Evolutionary conservation across 148 eudicot species (phyloP), one percentile per base, ranked within the genome.

Genomic region (Polygonum aviculare): DNA sequence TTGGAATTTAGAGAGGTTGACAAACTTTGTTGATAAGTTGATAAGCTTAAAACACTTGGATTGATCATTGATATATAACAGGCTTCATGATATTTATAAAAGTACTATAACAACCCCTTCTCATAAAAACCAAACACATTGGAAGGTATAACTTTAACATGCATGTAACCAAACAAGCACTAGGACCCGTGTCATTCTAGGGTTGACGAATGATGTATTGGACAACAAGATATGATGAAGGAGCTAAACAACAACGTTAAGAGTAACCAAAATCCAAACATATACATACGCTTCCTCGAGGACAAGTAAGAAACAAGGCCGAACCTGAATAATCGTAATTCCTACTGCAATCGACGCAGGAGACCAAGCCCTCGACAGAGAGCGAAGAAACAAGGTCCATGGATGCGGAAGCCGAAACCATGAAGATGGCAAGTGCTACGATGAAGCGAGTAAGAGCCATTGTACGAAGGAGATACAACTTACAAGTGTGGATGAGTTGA

Each of bases 321-420:
- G 36, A 72, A 72, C 74, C 74, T 14, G 91, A 81, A 67, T 86
- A 84, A 76, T 84, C 88, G 38, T 72, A 63, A 55, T 31, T 21
- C 51, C 22, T 16, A 21, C 59, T 40, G 63, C 91, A 88, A 85
- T 88, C 91, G 3, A 84, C 81, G 80, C 91, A 88, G 48, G 77
- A 26, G 14, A 88, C 80, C 2, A 81, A 83, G 72, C 89, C 89
- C 79, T 83, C 83, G 51, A 84, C 62, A 44, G 71, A 39, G 73
- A 78, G 60, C 74, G 80, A 65, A 12, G 78, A 14, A 26, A 79
- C 82, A 14, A 67, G 50, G 67, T 78, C 77, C 73, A 77, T 73
- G 38, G 26, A 73, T 14, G 80, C 83, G 71, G 85, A 80, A 72
- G 79, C 49, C 18, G 54, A 26, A 72, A 45, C 74, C 35, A 72